Evolutionary conservation across 495 filamentous ascomycete genomes (phyloP).

Genomic region (Hypoxylon perforatum): DNA sequence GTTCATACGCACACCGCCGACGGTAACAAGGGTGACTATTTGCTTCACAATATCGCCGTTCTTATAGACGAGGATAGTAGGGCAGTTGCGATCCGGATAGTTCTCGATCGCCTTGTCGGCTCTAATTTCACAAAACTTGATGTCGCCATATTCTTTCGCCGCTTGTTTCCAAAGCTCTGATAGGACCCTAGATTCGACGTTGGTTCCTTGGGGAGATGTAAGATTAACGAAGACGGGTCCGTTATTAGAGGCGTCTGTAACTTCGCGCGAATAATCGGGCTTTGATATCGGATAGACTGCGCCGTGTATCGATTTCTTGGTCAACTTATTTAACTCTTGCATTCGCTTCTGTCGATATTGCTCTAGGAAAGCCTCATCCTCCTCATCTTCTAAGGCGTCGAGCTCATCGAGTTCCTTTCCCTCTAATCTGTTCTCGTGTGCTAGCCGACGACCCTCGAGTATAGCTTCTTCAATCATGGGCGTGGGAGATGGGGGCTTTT

Average conservation of each 20-base stretch:
- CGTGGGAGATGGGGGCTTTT: slow-evolving; percentile 93
- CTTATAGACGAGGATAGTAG: slow-evolving; percentile 91
- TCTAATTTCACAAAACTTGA: slow-evolving; percentile 98
- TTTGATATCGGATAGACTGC: slow-evolving; percentile 94
- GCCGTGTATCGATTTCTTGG: slow-evolving; percentile 80
- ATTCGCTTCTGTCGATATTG: slow-evolving; percentile 87
- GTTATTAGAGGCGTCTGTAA: slow-evolving; percentile 87
- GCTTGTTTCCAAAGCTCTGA: slow-evolving; percentile 88
- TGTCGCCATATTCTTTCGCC: slow-evolving; percentile 84
- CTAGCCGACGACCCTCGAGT: slow-evolving; percentile 77
- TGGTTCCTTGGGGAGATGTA: slow-evolving; percentile 77
- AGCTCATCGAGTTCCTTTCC: slow-evolving; percentile 94
- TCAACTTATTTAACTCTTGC: slow-evolving; percentile 78
- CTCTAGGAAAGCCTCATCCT: slow-evolving; percentile 91
- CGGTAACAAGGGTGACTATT: slow-evolving; percentile 82
- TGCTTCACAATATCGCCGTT: slow-evolving; percentile 92
- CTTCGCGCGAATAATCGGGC: slow-evolving; percentile 87
- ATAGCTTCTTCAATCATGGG: slow-evolving; percentile 97
- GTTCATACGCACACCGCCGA: slow-evolving; percentile 76
- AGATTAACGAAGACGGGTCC: slow-evolving; percentile 85
- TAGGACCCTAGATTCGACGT: slow-evolving; percentile 83
- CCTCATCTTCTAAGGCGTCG: slow-evolving; percentile 88
- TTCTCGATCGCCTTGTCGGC: slow-evolving; percentile 95
- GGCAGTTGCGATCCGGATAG: slow-evolving; percentile 94
- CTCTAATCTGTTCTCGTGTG: slow-evolving; percentile 90